Conservation (phyloP, 1,284 basidiomycete species). For the Trametes sp. region DNA sequence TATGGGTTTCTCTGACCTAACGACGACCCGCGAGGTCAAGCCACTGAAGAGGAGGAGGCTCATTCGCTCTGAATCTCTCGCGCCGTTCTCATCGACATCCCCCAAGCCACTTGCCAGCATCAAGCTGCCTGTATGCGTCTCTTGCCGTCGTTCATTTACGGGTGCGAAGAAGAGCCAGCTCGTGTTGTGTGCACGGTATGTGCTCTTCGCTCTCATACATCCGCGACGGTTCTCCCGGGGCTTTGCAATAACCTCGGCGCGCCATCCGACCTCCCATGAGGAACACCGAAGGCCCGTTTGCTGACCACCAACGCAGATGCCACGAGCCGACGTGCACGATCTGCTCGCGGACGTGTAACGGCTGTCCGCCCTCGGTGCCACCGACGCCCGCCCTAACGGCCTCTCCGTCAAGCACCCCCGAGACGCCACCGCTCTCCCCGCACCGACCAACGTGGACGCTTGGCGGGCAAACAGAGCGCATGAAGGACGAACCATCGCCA, state of each 20-base stretch:
- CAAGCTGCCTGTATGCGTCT: constrained; percentile 24
- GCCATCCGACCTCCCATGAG: not conserved
- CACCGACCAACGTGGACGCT: constrained; percentile 27
- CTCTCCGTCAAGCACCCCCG: constrained; percentile 26
- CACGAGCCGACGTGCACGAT: constrained; percentile 41
- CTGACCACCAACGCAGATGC: constrained; percentile 34
- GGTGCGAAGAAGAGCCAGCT: constrained; percentile 21
- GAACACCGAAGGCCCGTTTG: not conserved
- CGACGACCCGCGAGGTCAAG: constrained; percentile 1
- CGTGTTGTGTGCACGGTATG: constrained; percentile 32
- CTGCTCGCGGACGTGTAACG: constrained; percentile 44
- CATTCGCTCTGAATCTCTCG: not conserved
- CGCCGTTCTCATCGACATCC: not conserved
- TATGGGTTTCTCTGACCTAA: constrained; percentile 11
- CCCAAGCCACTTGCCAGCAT: not conserved
- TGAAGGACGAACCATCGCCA: constrained; percentile 3
- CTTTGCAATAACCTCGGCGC: not conserved
- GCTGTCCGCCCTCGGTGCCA: constrained; percentile 35
- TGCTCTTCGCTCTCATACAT: not conserved
- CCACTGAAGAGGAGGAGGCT: constrained; percentile 23
- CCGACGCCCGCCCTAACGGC: constrained; percentile 37
- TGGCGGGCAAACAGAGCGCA: constrained; percentile 17
- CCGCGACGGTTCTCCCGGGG: not conserved
- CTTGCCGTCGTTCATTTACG: constrained; percentile 31
- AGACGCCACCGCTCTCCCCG: constrained; percentile 32